Base-by-base conservation (phyloP, 2,329 filamentous ascomycete species). In the Ophiostoma pallidulum region DNA sequence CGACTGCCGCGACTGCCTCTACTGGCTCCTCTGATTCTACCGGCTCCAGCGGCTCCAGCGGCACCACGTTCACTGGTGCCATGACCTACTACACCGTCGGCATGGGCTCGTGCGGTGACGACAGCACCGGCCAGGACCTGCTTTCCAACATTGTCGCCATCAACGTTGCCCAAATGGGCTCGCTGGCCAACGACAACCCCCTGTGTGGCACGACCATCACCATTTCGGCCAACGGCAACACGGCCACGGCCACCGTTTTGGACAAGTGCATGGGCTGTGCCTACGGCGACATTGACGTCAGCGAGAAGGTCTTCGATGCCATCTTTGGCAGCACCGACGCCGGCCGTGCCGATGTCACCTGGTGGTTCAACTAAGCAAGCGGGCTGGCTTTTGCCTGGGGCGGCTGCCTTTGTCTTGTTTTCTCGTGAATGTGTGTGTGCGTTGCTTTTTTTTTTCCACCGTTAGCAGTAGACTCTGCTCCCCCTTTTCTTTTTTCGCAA, bases 191-290 rank as follows among this genome's bases (percentile, higher is more conserved):
- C 68, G 68, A 64, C 56, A 86, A 89, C 71, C 74, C 77, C 41
- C 75, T 78, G 62, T 92, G 87, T 65, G 80, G 79, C 62, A 75
- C 79, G 68, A 78, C 67, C 41, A 75, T 90, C 59, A 80, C 73
- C 54, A 78, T 89, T 67, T 67, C 58, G 35, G 70, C 69, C 60
- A 70, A 73, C 42, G 84, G 54, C 45, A 75, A 75, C 62, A 72
- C 71, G 2, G 62, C 69, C 56, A 69, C 63, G 3, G 85, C 78
- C 52, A 73, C 57, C 4, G 77, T 90, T 52, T 74, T 74, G 45
- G 86, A 92, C 70, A 87, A 86, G 69, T 92, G 86, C 72, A 75
- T 77, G 66, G 81, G 82, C 57, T 92, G 86, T 63, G 58, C 44
- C 41, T 45, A 57, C 29, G 54, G 62, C 35, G 68, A 72, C 57